A percentile compares a stretch with the other conserved stretches of the same genome.
Conservation (phyloP, 768 basidiomycete species). For the Melanogaster broomeanus region DNA sequence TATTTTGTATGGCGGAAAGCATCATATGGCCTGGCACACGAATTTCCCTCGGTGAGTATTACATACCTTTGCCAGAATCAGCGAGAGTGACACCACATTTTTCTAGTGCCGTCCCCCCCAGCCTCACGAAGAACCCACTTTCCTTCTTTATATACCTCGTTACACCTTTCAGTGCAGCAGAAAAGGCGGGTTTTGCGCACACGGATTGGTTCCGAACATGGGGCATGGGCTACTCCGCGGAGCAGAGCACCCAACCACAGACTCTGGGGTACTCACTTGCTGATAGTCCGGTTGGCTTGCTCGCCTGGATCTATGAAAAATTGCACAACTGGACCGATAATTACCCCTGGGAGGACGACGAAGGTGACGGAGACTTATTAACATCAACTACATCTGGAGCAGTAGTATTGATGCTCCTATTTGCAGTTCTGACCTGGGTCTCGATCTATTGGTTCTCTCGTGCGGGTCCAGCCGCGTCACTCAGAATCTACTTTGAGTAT, state of each 20-base stretch:
- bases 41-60: constrained; percentile 48
- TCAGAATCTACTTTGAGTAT: constrained; percentile 65
- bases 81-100: neutral
- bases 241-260: constrained; percentile 48
- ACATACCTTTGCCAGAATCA: neutral
- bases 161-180: constrained; percentile 27
- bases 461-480: constrained; percentile 56
- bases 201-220: constrained; percentile 13
- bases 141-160: constrained; percentile 29
- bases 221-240: constrained; percentile 32
- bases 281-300: constrained; percentile 57
- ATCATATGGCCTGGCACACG: constrained; percentile 54
- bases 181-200: constrained; percentile 25
- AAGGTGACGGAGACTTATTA: constrained; percentile 39
- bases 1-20: constrained; percentile 37
- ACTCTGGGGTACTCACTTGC: constrained; percentile 54
- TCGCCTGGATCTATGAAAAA: constrained; percentile 59
- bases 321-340: constrained; percentile 48
- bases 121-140: constrained; percentile 23
- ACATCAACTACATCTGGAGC: neutral
- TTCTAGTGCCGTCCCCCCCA: constrained; percentile 26
- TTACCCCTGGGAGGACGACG: constrained; percentile 60
- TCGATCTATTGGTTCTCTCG: constrained; percentile 62
- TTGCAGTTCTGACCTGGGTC: constrained; percentile 58
- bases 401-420: neutral